A percentile compares a stretch with the other conserved stretches of the same genome.
phyloP scores from a whole-genome alignment of 225 moss, liverwort and hornwort species.

The Marchantia paleacea region DNA sequence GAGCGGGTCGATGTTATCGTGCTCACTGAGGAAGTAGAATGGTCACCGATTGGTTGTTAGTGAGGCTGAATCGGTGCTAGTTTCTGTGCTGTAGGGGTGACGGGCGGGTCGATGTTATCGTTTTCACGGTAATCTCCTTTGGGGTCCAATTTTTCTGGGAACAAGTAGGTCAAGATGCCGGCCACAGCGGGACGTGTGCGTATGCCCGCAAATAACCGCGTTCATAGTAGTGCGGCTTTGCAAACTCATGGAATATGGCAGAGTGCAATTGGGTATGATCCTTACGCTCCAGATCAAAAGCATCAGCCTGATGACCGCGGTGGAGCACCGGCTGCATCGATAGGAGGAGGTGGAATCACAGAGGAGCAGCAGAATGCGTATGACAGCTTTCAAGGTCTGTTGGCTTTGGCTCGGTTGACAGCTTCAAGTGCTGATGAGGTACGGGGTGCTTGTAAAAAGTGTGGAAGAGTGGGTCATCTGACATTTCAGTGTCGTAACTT shows the following conservation, averaged over 20 bases:
- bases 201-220: slow-evolving; percentile 99
- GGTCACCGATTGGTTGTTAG: no score
- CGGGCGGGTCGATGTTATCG: no score
- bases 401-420: slow-evolving; percentile 87
- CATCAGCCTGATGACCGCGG: slow-evolving; percentile 58
- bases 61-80: no score
- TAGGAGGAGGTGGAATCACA: slow-evolving; percentile 50
- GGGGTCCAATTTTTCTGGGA: no score
- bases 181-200: slow-evolving; percentile 99
- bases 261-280: slow-evolving; percentile 99
- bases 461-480: slow-evolving; percentile 94
- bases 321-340: slow-evolving; percentile 46
- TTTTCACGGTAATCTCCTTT: no score
- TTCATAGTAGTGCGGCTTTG: slow-evolving; percentile 95
- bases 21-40: no score
- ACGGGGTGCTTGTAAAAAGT: slow-evolving; percentile 92
- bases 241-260: slow-evolving; percentile 99
- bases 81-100: no score
- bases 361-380: slow-evolving; percentile 86
- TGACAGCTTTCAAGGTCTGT: slow-evolving; percentile 91
- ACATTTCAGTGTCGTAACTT: slow-evolving; percentile 97
- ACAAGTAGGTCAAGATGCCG: slow-evolving; percentile 68
- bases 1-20: no score
- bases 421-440: slow-evolving; percentile 99
- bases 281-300: slow-evolving; percentile 93